Base-by-base conservation (phyloP, 2,329 filamentous ascomycete species). In the Exophiala alcalophila region DNA sequence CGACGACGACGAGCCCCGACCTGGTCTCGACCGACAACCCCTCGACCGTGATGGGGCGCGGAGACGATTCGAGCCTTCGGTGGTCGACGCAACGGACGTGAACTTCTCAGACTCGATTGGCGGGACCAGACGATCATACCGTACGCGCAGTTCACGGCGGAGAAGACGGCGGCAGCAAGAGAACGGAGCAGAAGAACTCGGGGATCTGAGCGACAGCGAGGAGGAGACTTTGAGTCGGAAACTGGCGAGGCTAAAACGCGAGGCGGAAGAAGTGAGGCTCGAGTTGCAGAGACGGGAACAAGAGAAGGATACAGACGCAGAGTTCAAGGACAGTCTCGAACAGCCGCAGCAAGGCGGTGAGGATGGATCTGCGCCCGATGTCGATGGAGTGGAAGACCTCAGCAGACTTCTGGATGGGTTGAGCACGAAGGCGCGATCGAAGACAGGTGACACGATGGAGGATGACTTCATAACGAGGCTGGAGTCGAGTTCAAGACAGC, bases 101-200 rank as follows among this genome's bases (percentile, higher is more conserved):
- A 87, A 96, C 65, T 92, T 96, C 63, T 94, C 90, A 2, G 90
- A 96, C 65, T 83, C 90, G 39, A 81, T 97, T 25, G 81, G 81
- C 46, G 80, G 80, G 32, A 91, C 91, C 64, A 79, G 86, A 50
- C 87, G 85, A 65, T 87, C 87, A 16, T 96, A 96, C 69, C 82
- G 81, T 54, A 81, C 82, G 24, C 83, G 84, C 5, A 86, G 76
- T 33, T 77, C 84, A 35, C 77, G 81, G 45, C 77, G 81, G 51
- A 75, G 78, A 44, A 61, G 60, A 43, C 60, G 60, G 60, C 49
- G 50, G 41, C 56, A 60, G 23, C 40, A 39, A 33, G 62, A 65
- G 24, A 64, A 66, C 16, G 64, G 63, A 3, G 56, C 76, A 2
- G 74, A 81, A 56, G 80, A 85, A 57, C 70, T 84, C 12, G 86